Evolutionary conservation across 2,329 filamentous ascomycete genomes (phyloP).

Genomic region (Penicillium aurantiogriseum): DNA sequence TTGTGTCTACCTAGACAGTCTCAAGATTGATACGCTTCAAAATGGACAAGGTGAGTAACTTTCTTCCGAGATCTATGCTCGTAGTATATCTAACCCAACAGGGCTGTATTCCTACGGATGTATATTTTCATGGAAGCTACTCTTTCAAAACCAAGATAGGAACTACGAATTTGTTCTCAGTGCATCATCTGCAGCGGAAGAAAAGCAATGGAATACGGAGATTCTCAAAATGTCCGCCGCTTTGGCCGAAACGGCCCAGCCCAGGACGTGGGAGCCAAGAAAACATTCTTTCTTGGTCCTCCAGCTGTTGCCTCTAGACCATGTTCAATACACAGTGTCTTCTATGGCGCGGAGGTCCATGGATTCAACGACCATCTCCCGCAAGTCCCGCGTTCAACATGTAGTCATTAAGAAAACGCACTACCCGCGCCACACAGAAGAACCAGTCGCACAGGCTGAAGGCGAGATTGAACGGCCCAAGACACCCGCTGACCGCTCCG

Average conservation of each 20-base stretch:
- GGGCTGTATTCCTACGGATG: constrained; percentile 84
- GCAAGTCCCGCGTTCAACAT: constrained; percentile 67
- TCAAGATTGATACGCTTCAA: constrained; percentile 38
- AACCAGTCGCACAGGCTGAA: constrained; percentile 44
- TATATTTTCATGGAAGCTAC: constrained; percentile 85
- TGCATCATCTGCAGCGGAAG: constrained; percentile 78
- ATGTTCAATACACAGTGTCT: constrained; percentile 71
- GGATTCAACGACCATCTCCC: constrained; percentile 72
- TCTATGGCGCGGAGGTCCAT: constrained; percentile 58
- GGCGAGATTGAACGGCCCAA: constrained; percentile 73
- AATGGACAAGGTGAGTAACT: constrained; percentile 35
- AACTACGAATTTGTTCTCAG: constrained; percentile 84
- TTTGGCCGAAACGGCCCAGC: constrained; percentile 52
- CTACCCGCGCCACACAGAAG: constrained; percentile 58
- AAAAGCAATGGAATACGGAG: constrained; percentile 73
- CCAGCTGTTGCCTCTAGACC: constrained; percentile 70
- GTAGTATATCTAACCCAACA: constrained; percentile 36
- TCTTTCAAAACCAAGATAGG: constrained; percentile 74
- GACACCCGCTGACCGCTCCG: constrained; percentile 68
- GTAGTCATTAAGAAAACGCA: constrained; percentile 86
- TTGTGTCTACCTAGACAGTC: constrained; percentile 61
- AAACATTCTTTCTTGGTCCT: constrained; percentile 53
- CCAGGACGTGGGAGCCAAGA: constrained; percentile 32
- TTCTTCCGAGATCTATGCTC: constrained; percentile 12
- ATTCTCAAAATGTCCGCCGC: constrained; percentile 55